Evolutionary conservation across 2,329 filamentous ascomycete species (phyloP).

Genomic region (Aspergillus novofumigatus): DNA sequence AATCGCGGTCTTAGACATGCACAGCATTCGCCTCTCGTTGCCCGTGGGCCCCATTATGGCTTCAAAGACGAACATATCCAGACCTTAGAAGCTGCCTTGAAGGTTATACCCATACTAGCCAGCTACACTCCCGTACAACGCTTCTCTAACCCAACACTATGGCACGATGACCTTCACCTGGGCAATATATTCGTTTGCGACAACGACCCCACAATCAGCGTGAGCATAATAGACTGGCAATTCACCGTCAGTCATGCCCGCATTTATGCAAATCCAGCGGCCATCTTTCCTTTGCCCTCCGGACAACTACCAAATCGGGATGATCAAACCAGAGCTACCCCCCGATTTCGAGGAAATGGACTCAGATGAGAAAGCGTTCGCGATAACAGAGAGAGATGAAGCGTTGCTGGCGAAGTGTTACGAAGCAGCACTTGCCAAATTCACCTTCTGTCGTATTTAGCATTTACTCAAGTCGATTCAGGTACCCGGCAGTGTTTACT

Average conservation of each 20-base stretch:
- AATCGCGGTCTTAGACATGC: conserved; percentile 8
- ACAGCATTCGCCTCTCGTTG: conserved; percentile 1
- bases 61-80: conserved; percentile 8
- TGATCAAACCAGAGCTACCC: conserved; percentile 16
- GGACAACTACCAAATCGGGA: conserved; percentile 14
- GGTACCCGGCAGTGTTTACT: conserved; percentile 4
- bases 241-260: conserved; percentile 15
- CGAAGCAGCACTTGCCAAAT: conserved; percentile 17
- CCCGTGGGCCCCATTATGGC: conserved; percentile 11
- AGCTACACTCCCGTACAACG: background rate
- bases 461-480: conserved; percentile 7
- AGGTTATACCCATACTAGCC: conserved; percentile 7
- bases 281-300: conserved; percentile 13
- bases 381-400: conserved; percentile 12
- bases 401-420: conserved; percentile 18
- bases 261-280: conserved; percentile 16
- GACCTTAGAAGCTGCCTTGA: conserved; percentile 1
- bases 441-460: conserved; percentile 11
- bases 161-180: conserved; percentile 18
- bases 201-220: conserved; percentile 13
- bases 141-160: conserved; percentile 11
- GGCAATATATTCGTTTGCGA: conserved; percentile 21
- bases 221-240: conserved; percentile 20
- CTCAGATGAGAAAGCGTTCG: conserved; percentile 14
- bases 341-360: conserved; percentile 16